Conservation (phyloP, 331 rosid genomes). For the Ulmus americana region DNA sequence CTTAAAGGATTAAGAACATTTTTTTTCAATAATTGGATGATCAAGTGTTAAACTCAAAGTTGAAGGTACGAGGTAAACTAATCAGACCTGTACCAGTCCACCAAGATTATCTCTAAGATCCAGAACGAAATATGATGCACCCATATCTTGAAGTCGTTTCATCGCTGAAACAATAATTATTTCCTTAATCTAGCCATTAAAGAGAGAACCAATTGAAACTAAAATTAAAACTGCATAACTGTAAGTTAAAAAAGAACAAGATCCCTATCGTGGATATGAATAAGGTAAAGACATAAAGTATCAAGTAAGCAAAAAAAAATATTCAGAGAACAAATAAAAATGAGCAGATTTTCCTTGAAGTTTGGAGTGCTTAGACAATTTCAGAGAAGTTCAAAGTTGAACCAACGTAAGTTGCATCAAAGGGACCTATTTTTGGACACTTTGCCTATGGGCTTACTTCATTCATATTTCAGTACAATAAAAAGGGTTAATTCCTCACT, state of each 20-base stretch:
- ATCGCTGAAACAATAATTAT: slow-evolving; percentile 58
- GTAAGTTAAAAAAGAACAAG: not conserved
- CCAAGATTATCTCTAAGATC: slow-evolving; percentile 98
- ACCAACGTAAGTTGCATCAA: not conserved
- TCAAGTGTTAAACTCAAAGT: not conserved
- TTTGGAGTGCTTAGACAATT: not conserved
- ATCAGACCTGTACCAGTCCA: slow-evolving; percentile 85
- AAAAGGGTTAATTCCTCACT: not conserved
- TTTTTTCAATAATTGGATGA: not conserved
- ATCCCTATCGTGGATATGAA: slow-evolving; percentile 1
- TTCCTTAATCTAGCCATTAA: slow-evolving; percentile 9
- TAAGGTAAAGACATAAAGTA: not conserved
- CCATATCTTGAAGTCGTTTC: slow-evolving; percentile 85
- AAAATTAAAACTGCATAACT: slow-evolving; percentile 9
- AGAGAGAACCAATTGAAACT: not conserved
- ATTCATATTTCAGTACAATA: not conserved
- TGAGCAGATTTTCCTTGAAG: not conserved
- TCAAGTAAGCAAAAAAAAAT: not conserved
- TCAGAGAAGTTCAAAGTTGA: not conserved
- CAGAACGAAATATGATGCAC: slow-evolving; percentile 75
- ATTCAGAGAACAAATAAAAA: not conserved
- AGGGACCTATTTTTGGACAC: not conserved
- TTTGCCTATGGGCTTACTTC: not conserved
- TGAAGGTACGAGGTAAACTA: slow-evolving; percentile 4
- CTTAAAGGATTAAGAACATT: not conserved